Evolutionary conservation across 805 yeast species (phyloP), one percentile per base, ranked within the genome.

Genomic region (Hanseniaspora hatyaiensis): DNA sequence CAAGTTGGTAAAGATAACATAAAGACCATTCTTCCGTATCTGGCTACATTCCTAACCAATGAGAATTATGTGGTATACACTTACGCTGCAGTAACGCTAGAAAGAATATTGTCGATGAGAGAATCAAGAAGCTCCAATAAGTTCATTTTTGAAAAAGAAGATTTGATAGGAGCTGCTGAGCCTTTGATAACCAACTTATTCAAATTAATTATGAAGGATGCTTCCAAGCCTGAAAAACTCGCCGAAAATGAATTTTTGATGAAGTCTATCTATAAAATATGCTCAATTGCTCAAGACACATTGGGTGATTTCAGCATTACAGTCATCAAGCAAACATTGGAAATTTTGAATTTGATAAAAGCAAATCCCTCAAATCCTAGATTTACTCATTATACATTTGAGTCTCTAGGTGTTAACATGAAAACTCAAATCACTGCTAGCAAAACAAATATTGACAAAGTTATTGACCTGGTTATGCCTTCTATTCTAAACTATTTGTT

Each of bases 281-380:
- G 82, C 50, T 70, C 80, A 42, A 75, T 87, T 15, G 73, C 86
- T 8, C 85, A 82, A 55, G 84, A 82, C 52, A 65, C 77, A 1
- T 59, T 84, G n/a, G 63, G 63, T 30, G 59, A 66, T 5, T 66
- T 72, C 47, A 65, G 73, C 38, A 55, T 68, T 13, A 72, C 76
- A 23, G 50, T 69, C 9, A 66, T 85, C 31, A 70, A 73, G 29
- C 88, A 88, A 59, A 67, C 89, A 36, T 64, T 88, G 38, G 68
- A 72, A 44, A 82, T 92, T 40, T 70, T 88, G 41, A 71, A 70
- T 13, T 74, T 77, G 13, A 86, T 88, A 48, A 69, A 87, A 20
- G 79, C 78, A 55, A 92, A 92, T 58, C 99, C 99, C 5, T 84
- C 97, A 4, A 92, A 92, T 64, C 98, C 99, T 37, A 77, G 80